A percentile compares a stretch with the other conserved stretches of the same genome.
Conservation (phyloP, 148 eudicot genomes). For the Hydrangea macrophylla region DNA sequence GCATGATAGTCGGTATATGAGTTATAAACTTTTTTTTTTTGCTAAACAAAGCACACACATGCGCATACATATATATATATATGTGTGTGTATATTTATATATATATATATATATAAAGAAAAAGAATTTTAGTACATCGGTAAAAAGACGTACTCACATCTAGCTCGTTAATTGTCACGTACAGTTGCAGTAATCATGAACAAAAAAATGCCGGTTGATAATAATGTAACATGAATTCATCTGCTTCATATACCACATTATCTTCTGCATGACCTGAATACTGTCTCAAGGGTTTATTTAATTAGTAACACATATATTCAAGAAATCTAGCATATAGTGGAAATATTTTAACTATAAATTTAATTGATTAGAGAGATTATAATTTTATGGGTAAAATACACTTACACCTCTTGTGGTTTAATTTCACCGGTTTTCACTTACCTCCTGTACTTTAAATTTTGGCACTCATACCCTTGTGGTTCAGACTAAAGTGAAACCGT, state of each 20-base stretch:
- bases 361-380: too few relatives aligned
- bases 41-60: too few relatives aligned
- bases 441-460: too few relatives aligned
- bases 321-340: too few relatives aligned
- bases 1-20: background rate
- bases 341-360: too few relatives aligned
- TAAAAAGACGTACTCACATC: background rate
- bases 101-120: background rate
- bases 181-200: background rate
- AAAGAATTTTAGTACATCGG: conserved; percentile 1
- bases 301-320: background rate
- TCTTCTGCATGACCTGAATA: conserved; percentile 4
- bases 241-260: background rate
- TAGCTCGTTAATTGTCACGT: background rate
- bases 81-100: too few relatives aligned
- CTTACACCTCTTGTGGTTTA: too few relatives aligned
- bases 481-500: too few relatives aligned
- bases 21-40: too few relatives aligned
- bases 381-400: too few relatives aligned
- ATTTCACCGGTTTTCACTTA: too few relatives aligned
- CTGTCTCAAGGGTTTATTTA: background rate
- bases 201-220: background rate
- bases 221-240: background rate
- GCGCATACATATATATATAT: background rate
- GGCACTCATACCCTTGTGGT: too few relatives aligned